Base-by-base conservation (phyloP, 1,284 basidiomycete species). In the Cutaneotrichosporon cavernicola region DNA sequence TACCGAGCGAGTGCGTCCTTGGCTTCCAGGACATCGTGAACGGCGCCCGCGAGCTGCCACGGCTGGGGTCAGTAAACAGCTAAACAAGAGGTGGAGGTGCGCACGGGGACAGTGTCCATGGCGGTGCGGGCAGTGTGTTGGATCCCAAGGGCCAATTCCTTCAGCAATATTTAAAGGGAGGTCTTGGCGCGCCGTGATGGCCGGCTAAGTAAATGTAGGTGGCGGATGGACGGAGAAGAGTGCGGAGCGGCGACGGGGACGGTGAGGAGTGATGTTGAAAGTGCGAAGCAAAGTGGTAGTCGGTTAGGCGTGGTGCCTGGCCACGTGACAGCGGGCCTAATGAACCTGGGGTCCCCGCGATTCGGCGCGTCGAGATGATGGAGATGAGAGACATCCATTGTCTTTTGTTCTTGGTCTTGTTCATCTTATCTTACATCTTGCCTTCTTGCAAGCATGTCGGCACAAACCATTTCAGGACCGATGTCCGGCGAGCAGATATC, bases 1-100 rank as follows among this genome's bases (percentile, higher is more conserved):
- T 49, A 74, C 74, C 65, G 63, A 11, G 72, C 64, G 1, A 62
- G 40, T n/a, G 61, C 40, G 61, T 74, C 66, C 56, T 68, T 69
- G n/a, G 55, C 22, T 32, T 62, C 55, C 16, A 76, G 56, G 1
- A 74, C 62, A 43, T 76, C 72, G 62, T 72, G 69, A 13, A 78
- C 58, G 13, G 69, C 72, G 32, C 66, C 66, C 18, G 70, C 69
- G 11, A 77, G 65, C 58, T 76, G 66, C 46, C 62, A 60, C 30
- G 55, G 60, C 66, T 67, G 58, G 14, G n/a, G 62, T 66, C 31
- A 58, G 56, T 32, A 36, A 21, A 34, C 34, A 38, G 26, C 11
- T 56, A 18, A 30, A 43, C 18, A 5, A 49, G 16, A 22, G 36
- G 43, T 49, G 43, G 43, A 56, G 34, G 55, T 22, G 71, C 69